These are phyloP conservation scores for Acacia crassicarpa DNA, from an alignment of 306 rosid species.

Conservation along the genomic window DNA sequence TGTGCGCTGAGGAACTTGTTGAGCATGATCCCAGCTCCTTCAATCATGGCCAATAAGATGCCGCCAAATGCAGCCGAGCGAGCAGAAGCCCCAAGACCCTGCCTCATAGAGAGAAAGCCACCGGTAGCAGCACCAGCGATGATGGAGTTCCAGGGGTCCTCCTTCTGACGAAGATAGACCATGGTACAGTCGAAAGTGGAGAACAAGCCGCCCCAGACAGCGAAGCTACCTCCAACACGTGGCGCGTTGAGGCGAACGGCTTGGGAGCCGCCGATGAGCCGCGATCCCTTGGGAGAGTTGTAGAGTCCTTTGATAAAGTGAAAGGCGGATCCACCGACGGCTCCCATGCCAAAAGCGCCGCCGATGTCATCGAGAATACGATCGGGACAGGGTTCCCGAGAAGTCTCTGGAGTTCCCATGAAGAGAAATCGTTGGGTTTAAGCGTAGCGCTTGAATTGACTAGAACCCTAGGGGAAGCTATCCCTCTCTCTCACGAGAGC, in stretches of 20 bases:
- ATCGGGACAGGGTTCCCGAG: slow-evolving; percentile 88
- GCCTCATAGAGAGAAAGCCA: slow-evolving; percentile 81
- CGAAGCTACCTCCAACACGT: slow-evolving; percentile 80
- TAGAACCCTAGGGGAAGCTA: background rate
- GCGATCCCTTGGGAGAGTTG: slow-evolving; percentile 71
- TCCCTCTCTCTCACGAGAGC: background rate
- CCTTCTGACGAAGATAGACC: slow-evolving; percentile 87
- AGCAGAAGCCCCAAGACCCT: slow-evolving; percentile 60
- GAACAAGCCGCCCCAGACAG: slow-evolving; percentile 92
- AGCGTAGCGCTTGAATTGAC: background rate
- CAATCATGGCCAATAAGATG: slow-evolving; percentile 68
- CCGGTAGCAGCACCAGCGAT: slow-evolving; percentile 87
- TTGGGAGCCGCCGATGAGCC: slow-evolving; percentile 68
- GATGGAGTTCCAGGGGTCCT: slow-evolving; percentile 95
- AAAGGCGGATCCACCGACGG: slow-evolving; percentile 83
- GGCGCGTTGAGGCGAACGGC: slow-evolving; percentile 89
- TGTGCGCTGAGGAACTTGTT: slow-evolving; percentile 61
- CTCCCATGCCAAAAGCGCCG: slow-evolving; percentile 97
- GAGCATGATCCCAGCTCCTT: slow-evolving; percentile 93
- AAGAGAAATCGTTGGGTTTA: background rate
- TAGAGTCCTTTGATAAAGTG: slow-evolving; percentile 78
- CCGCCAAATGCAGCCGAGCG: slow-evolving; percentile 72
- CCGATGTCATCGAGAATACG: slow-evolving; percentile 85
- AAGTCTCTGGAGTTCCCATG: slow-evolving; percentile 89
- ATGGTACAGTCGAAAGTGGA: slow-evolving; percentile 82